A percentile compares a stretch with the other conserved stretches of the same genome.
Evolutionary conservation across 73 alveolate species (phyloP).

Genomic region (Paramecium sonneborni): DNA sequence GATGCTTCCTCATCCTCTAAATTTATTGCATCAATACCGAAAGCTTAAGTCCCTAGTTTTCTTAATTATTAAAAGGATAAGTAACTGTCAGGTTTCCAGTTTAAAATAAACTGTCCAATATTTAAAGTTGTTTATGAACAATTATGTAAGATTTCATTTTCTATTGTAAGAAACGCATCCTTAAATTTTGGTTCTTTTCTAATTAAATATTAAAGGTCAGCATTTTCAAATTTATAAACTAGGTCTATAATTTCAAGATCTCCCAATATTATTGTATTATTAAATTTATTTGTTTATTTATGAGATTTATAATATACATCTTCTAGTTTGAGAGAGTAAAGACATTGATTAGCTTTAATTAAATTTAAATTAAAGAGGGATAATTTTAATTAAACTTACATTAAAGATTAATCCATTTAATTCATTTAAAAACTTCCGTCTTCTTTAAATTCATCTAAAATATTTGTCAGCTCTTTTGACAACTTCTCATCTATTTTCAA

Average conservation of each 20-base stretch:
- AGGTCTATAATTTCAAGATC: constrained; percentile 1
- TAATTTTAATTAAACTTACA: not conserved
- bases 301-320: constrained; percentile 10
- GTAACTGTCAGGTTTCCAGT: constrained; percentile 47
- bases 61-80: not conserved
- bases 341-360: not conserved
- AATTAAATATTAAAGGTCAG: constrained; percentile 12
- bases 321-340: not conserved
- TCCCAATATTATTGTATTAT: not conserved
- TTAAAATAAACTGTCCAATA: not conserved
- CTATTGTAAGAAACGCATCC: not conserved
- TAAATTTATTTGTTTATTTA: not conserved
- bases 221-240: not conserved
- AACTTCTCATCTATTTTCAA: not conserved
- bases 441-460: constrained; percentile 2
- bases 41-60: not conserved
- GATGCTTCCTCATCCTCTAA: constrained; percentile 1
- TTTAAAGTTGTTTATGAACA: not conserved
- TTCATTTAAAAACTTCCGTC: not conserved
- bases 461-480: not conserved
- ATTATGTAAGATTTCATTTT: not conserved
- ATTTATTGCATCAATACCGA: not conserved
- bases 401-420: not conserved
- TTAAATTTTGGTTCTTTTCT: not conserved
- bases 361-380: not conserved